These are phyloP conservation scores for Aspergillus asperescens DNA, from an alignment of 495 filamentous ascomycete species.

Conservation along the genomic window DNA sequence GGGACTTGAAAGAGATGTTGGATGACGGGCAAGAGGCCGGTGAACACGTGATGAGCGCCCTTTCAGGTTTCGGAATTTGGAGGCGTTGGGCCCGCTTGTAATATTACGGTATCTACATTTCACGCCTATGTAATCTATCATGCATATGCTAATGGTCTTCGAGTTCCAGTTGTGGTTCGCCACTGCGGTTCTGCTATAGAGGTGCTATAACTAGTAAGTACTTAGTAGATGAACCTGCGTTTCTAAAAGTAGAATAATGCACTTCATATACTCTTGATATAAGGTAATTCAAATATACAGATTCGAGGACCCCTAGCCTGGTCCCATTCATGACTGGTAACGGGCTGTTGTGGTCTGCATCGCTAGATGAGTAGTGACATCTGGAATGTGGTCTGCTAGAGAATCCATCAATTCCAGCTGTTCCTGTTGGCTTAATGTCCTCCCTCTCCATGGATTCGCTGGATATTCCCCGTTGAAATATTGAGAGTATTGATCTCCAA, in stretches of 20 bases:
- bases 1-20: slow-evolving; percentile 24
- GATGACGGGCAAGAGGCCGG: slow-evolving; percentile 39
- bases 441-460: slow-evolving; percentile 45
- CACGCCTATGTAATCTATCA: background rate
- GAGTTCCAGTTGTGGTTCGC: too few species aligned
- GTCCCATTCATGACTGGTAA: slow-evolving; percentile 40
- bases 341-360: slow-evolving; percentile 58
- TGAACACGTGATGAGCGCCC: slow-evolving; percentile 30
- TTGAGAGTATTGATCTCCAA: slow-evolving; percentile 47
- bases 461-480: slow-evolving; percentile 45
- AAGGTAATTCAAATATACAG: background rate
- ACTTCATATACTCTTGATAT: background rate
- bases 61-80: slow-evolving; percentile 6
- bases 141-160: background rate
- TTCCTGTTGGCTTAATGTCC: slow-evolving; percentile 64
- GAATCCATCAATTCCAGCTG: slow-evolving; percentile 65
- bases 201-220: background rate
- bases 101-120: slow-evolving; percentile 7
- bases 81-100: slow-evolving; percentile 8
- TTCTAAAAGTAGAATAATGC: background rate
- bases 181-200: too few species aligned
- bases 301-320: background rate
- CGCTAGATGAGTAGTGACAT: slow-evolving; percentile 38
- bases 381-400: slow-evolving; percentile 56
- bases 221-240: background rate